Evolutionary conservation across 208 protist species (phyloP), one percentile per base, ranked within the genome.

Genomic region (Leishmania turanica): DNA sequence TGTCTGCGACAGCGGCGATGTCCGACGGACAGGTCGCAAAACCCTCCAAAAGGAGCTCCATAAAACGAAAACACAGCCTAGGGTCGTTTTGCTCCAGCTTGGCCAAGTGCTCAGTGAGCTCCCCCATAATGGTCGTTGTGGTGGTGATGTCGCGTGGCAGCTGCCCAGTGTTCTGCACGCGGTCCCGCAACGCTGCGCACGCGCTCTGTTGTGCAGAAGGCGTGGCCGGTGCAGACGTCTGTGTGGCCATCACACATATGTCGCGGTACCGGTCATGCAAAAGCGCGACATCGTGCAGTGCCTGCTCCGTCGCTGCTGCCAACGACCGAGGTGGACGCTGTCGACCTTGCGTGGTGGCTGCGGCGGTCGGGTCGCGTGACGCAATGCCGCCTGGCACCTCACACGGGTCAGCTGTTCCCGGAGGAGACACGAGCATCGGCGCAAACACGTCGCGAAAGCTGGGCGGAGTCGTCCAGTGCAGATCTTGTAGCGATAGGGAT

Each of bases 11-110:
- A 21, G 64, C 65, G 31, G 21, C 78, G 5, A 86, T 75, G 51
- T 82, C 82, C 31, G 75, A 65, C 24, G 72, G 47, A 27, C 21
- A 73, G 66, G 58, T 79, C 13, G 47, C 40, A 11, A 86, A 71
- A 17, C 82, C 78, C 49, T 86, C 82, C 11, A 86, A 21, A 47
- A 86, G 78, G 3, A 86, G 37, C 78, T 86, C 82, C 21, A 79
- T 53, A 4, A 86, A 77, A 13, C 73, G 78, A 13, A 86, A 71
- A 15, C 77, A 62, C 31, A 60, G 40, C 5, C 77, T 70, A 0
- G 82, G 82, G 53, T 80, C 49, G 31, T 13, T 42, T 11, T 31
- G n/a, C 47, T 86, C 77, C 34, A 86, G 78, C 1, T 65, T 74
- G 27, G 78, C n/a, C 31, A 86, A 82, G 24, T 71, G 77, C 49